Conservation (phyloP, 306 rosid species). For the Fagus crenata region DNA sequence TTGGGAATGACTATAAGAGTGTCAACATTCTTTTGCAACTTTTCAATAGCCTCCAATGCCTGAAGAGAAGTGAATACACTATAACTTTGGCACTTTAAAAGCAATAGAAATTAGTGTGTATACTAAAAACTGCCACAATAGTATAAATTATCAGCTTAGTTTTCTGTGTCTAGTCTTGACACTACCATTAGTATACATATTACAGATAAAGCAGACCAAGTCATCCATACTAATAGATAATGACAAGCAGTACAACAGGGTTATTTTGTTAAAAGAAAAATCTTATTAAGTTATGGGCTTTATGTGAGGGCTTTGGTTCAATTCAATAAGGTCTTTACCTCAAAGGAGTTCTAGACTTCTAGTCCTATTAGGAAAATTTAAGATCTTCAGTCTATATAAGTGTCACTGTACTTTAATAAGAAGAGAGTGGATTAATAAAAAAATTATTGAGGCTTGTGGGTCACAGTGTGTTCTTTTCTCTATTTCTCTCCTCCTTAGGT, state of each 20-base stretch:
- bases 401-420: no score
- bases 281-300: no score
- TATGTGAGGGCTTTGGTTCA: no score
- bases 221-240: neutral
- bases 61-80: constrained; percentile 35
- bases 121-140: neutral
- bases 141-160: neutral
- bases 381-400: no score
- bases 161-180: neutral
- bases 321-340: no score
- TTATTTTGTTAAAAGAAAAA: neutral
- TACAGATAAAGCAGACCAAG: neutral
- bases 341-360: no score
- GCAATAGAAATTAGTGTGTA: neutral
- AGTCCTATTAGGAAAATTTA: no score
- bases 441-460: no score
- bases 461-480: no score
- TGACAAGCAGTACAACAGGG: neutral
- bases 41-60: constrained; percentile 98
- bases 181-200: neutral
- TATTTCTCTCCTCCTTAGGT: no score
- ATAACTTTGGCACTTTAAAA: neutral
- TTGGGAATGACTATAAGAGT: constrained; percentile 95
- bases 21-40: constrained; percentile 90
- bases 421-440: no score